Percentiles rank a stretch among this genome's conserved stretches.
These are phyloP conservation scores for Syzygium aqueum DNA, from an alignment of 345 rosid genomes.

Conservation along the genomic window DNA sequence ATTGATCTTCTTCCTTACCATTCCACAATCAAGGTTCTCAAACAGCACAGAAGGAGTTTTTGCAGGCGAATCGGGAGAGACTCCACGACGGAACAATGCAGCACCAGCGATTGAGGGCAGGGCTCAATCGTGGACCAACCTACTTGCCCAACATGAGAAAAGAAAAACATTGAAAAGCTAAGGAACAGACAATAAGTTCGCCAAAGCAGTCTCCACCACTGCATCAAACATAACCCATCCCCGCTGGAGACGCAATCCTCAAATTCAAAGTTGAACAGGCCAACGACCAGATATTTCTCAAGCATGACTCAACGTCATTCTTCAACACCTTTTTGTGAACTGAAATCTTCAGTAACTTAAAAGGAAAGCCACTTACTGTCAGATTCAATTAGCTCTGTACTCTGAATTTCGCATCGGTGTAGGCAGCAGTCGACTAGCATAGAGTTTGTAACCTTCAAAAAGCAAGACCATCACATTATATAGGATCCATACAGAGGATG, in stretches of 20 bases:
- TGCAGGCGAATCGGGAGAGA: background rate
- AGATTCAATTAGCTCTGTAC: too few relatives aligned
- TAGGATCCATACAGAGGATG: too few relatives aligned
- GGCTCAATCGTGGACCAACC: background rate
- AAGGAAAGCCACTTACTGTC: too few relatives aligned
- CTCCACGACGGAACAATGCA: accelerated
- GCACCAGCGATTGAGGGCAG: accelerated
- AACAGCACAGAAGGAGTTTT: background rate
- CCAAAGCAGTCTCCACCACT: background rate
- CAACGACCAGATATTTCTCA: too few relatives aligned
- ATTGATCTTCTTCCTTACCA: background rate
- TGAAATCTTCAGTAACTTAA: too few relatives aligned
- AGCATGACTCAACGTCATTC: too few relatives aligned
- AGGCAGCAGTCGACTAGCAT: too few relatives aligned
- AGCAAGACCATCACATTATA: too few relatives aligned
- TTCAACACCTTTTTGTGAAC: too few relatives aligned
- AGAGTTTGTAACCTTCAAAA: too few relatives aligned
- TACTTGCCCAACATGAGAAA: background rate
- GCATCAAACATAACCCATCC: background rate
- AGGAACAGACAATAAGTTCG: background rate
- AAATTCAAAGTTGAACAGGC: too few relatives aligned
- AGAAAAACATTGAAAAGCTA: background rate
- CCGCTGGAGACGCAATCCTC: background rate
- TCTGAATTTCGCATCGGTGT: too few relatives aligned
- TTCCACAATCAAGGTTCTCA: background rate